phyloP scores from a whole-genome alignment of 148 eudicot species.

The Heliosperma pusillum region DNA sequence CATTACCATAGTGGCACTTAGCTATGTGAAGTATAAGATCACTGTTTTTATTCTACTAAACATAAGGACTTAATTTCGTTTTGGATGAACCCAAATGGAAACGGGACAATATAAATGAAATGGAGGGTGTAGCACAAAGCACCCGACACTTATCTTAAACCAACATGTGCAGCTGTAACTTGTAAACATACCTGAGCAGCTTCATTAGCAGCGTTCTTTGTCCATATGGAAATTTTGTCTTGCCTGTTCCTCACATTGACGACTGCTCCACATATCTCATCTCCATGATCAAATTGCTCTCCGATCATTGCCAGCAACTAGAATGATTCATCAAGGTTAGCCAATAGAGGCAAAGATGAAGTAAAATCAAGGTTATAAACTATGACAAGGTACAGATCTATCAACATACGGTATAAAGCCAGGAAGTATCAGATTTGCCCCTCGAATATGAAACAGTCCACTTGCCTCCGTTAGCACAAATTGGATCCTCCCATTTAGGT shows the following conservation, averaged over 20 bases:
- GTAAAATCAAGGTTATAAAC: not conserved
- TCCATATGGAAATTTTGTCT: slow-evolving; percentile 78
- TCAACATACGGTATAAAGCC: slow-evolving; percentile 74
- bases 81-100: too few species aligned
- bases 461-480: slow-evolving; percentile 96
- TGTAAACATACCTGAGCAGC: slow-evolving; percentile 68
- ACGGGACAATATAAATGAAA: too few species aligned
- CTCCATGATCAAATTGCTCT: slow-evolving; percentile 94
- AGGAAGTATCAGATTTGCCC: slow-evolving; percentile 65
- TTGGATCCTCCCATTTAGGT: slow-evolving; percentile 99
- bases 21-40: too few species aligned
- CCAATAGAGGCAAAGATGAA: slow-evolving; percentile 15
- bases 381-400: not conserved
- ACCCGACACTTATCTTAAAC: not conserved
- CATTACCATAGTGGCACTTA: too few species aligned
- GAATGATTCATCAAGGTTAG: slow-evolving; percentile 4
- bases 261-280: slow-evolving; percentile 96
- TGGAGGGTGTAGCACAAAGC: too few species aligned
- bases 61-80: too few species aligned
- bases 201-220: slow-evolving; percentile 95
- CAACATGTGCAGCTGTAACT: not conserved
- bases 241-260: slow-evolving; percentile 71
- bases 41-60: too few species aligned
- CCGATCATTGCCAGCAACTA: slow-evolving; percentile 96
- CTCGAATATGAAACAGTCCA: slow-evolving; percentile 52